Base-by-base conservation (phyloP, 768 basidiomycete genomes). In the Suillus tomentosus region DNA sequence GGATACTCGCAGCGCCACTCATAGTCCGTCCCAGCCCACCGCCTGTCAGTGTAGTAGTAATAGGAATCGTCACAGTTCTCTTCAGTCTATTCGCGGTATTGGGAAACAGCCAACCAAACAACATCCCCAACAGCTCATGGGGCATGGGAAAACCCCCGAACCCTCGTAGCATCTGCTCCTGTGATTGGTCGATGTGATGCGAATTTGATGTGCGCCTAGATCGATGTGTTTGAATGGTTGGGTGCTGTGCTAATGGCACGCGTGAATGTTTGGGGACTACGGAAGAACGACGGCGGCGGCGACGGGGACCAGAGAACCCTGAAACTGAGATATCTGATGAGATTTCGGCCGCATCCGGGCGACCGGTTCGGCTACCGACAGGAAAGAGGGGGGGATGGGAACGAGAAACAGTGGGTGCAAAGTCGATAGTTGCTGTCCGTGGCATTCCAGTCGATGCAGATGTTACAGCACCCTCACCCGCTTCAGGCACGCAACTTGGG, bases 101-200 rank as follows among this genome's bases (percentile, higher is more conserved):
- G 0, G 95, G 96, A 59, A 95, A 92, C 39, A 89, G 73, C 31
- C 78, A 78, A 11, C 77, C 66, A 36, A 94, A 76, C 2, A 90
- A 64, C 11, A 71, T 74, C 3, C 78, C 82, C 14, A 88, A 63
- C 36, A 92, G 76, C 61, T 83, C 74, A 70, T 81, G 82, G 0
- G 89, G 89, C 81, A 88, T 88, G 2, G 91, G 90, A 72, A 92
- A 92, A 2, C 90, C 90, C 36, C 91, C 91, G 61, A 89, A 87
- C 19, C 79, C 85, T 48, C 79, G 79, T 64, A 84, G 76, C 68
- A 79, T 83, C 19, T 64, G 59, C 10, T 57, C 56, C 27, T 48
- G 62, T 17, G 56, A 27, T 66, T 4, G 68, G 60, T 31, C 65
- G 64, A 67, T 13, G 42, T 62, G 64, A 70, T 48, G 40, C 14